Evolutionary conservation across 768 basidiomycete genomes (phyloP).

Genomic region (Rhodotorula taiwanensis): DNA sequence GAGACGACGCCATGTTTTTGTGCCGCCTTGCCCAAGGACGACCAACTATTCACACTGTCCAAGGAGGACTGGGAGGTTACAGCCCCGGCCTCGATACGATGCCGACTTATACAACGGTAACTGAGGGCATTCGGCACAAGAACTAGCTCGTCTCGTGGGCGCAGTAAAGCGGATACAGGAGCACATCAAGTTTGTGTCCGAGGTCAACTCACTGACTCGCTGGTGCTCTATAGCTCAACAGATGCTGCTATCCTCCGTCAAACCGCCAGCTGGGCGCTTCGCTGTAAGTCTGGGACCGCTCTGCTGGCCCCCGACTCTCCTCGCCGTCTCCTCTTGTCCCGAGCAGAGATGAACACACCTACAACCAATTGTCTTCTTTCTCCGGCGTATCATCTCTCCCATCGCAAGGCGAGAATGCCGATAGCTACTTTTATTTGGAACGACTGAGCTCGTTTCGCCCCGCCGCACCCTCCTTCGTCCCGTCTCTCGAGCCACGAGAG

Average conservation of each 20-base stretch:
- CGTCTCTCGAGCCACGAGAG: too few species aligned
- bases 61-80: constrained; percentile 7
- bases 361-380: constrained; percentile 28
- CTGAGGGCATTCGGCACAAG: constrained; percentile 17
- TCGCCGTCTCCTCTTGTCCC: not conserved
- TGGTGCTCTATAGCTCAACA: too few species aligned
- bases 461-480: not conserved
- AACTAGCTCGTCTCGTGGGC: too few species aligned
- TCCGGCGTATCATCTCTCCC: constrained; percentile 16
- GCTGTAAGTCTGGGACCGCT: not conserved
- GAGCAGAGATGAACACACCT: constrained; percentile 11
- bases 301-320: not conserved
- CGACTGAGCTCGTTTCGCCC: not conserved
- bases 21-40: constrained; percentile 8
- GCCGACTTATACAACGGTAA: constrained; percentile 27
- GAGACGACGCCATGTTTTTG: too few species aligned
- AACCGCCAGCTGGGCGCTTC: too few species aligned
- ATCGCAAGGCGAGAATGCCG: constrained; percentile 1
- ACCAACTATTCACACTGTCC: constrained; percentile 29
- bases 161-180: too few species aligned
- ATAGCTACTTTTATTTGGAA: not conserved
- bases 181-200: too few species aligned
- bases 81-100: not conserved
- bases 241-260: too few species aligned
- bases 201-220: too few species aligned